Evolutionary conservation across 306 rosid genomes (phyloP), one percentile per base, ranked within the genome.

Genomic region (Herpetospermum pedunculosum): DNA sequence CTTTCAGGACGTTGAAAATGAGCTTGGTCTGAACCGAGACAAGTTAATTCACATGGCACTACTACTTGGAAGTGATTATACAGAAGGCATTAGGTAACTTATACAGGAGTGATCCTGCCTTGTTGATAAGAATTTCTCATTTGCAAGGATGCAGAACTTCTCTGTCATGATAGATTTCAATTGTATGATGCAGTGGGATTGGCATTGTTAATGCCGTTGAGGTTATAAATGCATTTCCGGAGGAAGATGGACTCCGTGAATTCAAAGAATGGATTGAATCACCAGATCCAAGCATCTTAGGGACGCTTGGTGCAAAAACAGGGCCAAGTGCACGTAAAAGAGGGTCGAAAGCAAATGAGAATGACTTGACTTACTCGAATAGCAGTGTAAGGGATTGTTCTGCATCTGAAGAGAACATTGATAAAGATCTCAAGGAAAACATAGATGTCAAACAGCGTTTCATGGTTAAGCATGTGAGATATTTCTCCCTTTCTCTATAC

Each of bases 131-230:
- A 15, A n/a, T 35, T 49, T 49, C 49, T 32, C 55, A 43, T 77
- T 18, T 53, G 35, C 64, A 38, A 35, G 72, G 65, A 28, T 59
- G 46, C 62, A 26, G 49, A 68, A 73, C 60, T 63, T 54, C 43
- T 40, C 73, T 48, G 52, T 23, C 79, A 81, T 74, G 55, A 81
- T 73, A 59, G 60, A 80, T 41, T 60, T 73, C 41, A 44, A 58
- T 49, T 78, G 52, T 83, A 53, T 74, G 43, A 67, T 82, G 83
- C 70, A 93, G 98, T 78, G 98, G 98, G 77, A 93, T 93, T 77
- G 98, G 98, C 85, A 93, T 90, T 82, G 98, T 93, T 46, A 90
- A 93, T 81, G 98, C 98, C 46, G 84, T 93, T 82, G 98, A 93
- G 86, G 98, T 93, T 80, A 72, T 93, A 62, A 83, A 85, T 79